Conservation (phyloP, 495 filamentous ascomycete species). For the Podospora sp. region DNA sequence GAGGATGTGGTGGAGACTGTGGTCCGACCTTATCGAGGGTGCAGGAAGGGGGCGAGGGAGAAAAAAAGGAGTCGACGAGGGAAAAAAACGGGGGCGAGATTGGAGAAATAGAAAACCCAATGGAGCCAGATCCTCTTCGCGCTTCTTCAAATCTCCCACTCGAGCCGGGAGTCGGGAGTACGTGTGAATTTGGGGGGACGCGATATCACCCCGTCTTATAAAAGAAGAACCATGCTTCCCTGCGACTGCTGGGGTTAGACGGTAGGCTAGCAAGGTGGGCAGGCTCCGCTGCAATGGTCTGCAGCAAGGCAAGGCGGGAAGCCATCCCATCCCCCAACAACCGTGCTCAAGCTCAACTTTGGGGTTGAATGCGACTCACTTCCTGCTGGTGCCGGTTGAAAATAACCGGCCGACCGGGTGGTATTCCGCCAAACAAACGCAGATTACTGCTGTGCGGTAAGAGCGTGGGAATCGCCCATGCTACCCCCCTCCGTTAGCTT, state of each 20-base stretch:
- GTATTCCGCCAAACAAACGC: constrained; percentile 4
- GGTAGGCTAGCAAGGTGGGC: not conserved
- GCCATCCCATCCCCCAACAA: not conserved
- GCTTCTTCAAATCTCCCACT: not conserved
- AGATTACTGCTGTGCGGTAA: no score
- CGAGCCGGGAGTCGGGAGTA: not conserved
- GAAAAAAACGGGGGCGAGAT: not conserved
- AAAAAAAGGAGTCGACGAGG: not conserved
- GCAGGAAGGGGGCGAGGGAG: not conserved
- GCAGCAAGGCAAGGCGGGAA: not conserved
- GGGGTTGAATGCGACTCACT: not conserved
- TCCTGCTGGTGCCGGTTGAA: constrained; percentile 14
- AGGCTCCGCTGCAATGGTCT: not conserved
- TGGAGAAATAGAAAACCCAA: not conserved
- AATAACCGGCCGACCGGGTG: constrained; percentile 21
- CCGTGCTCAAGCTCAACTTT: constrained; percentile 5
- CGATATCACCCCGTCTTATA: constrained; percentile 1
- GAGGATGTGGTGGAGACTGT: not conserved
- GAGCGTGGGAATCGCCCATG: not conserved
- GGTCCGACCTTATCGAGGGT: not conserved
- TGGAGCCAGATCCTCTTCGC: not conserved
- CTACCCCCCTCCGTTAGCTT: no score
- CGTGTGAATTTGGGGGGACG: not conserved
- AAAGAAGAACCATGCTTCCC: not conserved
- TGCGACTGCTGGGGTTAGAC: no score